These are phyloP conservation scores for Limtongia smithiae DNA, from an alignment of 805 yeast species.

Conservation along the genomic window DNA sequence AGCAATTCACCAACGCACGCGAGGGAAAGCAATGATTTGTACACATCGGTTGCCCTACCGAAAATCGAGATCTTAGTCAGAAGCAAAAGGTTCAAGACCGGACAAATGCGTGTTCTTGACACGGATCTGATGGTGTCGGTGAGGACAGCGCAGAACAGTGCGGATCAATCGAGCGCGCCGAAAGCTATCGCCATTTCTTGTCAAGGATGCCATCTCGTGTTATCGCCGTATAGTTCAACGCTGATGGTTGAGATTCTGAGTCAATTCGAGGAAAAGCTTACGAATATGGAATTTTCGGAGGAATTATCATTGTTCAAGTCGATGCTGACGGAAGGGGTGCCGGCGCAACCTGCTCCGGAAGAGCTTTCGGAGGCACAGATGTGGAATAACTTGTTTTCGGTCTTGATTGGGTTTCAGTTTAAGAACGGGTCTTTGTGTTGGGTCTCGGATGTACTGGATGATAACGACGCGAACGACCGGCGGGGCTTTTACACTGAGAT, in stretches of 20 bases:
- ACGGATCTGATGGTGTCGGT: conserved; percentile 17
- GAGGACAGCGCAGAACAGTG: conserved; percentile 6
- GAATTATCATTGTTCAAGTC: conserved; percentile 11
- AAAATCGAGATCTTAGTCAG: conserved; percentile 7
- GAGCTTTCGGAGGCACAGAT: not conserved
- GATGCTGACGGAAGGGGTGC: conserved; percentile 1
- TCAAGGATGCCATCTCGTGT: not conserved
- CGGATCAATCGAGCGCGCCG: not conserved
- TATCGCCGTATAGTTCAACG: conserved; percentile 25
- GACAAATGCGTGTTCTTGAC: conserved; percentile 14
- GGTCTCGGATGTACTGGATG: conserved; percentile 18
- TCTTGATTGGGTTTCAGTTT: conserved; percentile 15
- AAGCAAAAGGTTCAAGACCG: conserved; percentile 12
- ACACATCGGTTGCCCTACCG: conserved; percentile 8
- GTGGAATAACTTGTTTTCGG: conserved; percentile 14
- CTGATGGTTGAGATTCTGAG: conserved; percentile 21
- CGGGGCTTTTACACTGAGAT: conserved; percentile 7
- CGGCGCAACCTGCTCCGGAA: not conserved
- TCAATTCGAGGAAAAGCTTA: conserved; percentile 21
- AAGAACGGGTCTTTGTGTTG: conserved; percentile 7
- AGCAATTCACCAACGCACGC: conserved; percentile 3
- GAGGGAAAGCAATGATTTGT: not conserved
- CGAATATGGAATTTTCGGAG: conserved; percentile 21
- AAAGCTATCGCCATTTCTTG: conserved; percentile 17
- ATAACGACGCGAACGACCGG: not conserved